Percentiles rank a stretch among this genome's conserved stretches.
phyloP scores from a whole-genome alignment of 1,139 yeast genomes.

The Yamadazyma atlantica region DNA sequence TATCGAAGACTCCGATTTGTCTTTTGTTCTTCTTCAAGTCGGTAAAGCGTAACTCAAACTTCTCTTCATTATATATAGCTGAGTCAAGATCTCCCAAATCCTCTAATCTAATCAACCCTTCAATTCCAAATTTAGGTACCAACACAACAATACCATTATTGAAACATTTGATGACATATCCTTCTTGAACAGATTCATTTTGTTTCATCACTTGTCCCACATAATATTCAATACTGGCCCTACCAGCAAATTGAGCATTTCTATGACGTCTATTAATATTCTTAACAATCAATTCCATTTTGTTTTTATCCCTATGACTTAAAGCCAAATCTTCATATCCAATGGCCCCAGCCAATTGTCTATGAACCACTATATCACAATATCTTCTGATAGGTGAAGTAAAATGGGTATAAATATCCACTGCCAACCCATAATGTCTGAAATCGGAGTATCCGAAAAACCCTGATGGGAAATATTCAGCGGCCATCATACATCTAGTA shows the following conservation, averaged over 20 bases:
- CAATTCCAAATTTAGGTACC: constrained; percentile 97
- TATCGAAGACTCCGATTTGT: constrained; percentile 76
- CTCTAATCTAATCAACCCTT: constrained; percentile 84
- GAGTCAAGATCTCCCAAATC: constrained; percentile 64
- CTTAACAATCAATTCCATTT: constrained; percentile 85
- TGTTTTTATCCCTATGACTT: constrained; percentile 81
- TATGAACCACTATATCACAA: constrained; percentile 96
- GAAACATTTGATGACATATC: constrained; percentile 88
- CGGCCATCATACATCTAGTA: constrained; percentile 99
- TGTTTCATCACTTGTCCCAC: constrained; percentile 97
- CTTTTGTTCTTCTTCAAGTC: constrained; percentile 43
- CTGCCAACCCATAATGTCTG: constrained; percentile 95
- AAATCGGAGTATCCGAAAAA: constrained; percentile 89
- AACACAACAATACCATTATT: constrained; percentile 93
- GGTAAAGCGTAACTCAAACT: constrained; percentile 62
- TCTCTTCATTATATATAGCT: constrained; percentile 76
- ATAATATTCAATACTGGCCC: constrained; percentile 95
- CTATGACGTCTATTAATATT: constrained; percentile 94
- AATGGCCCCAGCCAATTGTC: constrained; percentile 96
- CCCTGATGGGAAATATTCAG: constrained; percentile 97
- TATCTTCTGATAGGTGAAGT: constrained; percentile 98
- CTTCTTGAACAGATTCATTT: constrained; percentile 73
- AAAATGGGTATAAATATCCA: constrained; percentile 96
- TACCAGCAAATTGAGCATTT: constrained; percentile 98
- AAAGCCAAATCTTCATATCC: constrained; percentile 85